Evolutionary conservation across 2,329 filamentous ascomycete species (phyloP), one percentile per base, ranked within the genome.

Genomic region (Aschersonia sp.): DNA sequence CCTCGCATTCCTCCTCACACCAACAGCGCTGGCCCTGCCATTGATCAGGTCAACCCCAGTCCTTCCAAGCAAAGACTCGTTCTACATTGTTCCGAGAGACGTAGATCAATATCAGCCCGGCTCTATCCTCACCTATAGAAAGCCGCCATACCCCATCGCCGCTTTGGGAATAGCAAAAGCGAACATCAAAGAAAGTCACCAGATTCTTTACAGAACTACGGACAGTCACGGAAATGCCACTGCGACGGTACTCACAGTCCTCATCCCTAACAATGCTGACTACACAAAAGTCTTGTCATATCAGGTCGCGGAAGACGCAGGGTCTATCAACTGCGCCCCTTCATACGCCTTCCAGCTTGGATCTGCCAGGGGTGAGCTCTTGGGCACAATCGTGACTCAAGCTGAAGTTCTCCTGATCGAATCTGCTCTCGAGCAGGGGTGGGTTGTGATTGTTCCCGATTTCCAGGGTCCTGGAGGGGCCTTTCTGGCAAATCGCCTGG

Each of bases 371-470:
- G 47, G 45, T 6, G 45, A 49, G 1, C 10, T 66, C 5, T 56
- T 71, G 45, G 62, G 65, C 6, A 62, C 64, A 8, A 57, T 61
- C 30, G 54, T 51, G 2, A 54, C 55, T 6, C 50, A 56, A 44
- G 29, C 46, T 4, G 54, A 59, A 46, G 22, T 58, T 4, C 47
- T 59, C 5, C 52, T 58, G 6, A 45, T 56, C 7, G 50, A 58
- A 40, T 50, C 48, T 1, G 52, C 52, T 7, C 63, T 76, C 2
- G 58, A 60, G 5, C 48, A 61, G 52, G 70, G 70, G 6, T 74
- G 69, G 69, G 59, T 67, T 22, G 66, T 76, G 30, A 67, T 64
- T 12, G 57, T 69, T 61, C 70, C 72, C 0, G 72, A 75, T 52
- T 68, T 64, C 47, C 62, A 70, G 47, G 69, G 69, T 0, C 66